Evolutionary conservation across 176 grass and related monocot genomes (phyloP), one percentile per base, ranked within the genome.

Genomic region (sorghum (Sorghum bicolor)): DNA sequence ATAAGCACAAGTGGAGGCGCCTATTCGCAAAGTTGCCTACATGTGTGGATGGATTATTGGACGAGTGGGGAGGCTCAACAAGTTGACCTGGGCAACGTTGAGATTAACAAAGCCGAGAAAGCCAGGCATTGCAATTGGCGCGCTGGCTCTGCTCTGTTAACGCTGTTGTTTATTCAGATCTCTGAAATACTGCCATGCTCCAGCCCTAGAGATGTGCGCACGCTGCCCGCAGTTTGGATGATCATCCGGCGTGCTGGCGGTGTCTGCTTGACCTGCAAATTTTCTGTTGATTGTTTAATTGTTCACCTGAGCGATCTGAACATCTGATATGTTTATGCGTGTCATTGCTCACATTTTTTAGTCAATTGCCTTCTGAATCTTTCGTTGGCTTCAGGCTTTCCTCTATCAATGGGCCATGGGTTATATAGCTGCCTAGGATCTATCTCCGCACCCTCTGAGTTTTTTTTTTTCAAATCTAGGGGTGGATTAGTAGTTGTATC

Each of bases 51-150:
- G 79, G 66, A 39, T 73, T 28, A 31, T 73, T 43, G 60, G 77
- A 74, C 73, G 13, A 62, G 88, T 70, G 28, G 66, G 76, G 64
- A 89, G 76, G 85, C 80, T 76, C 38, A 82, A 82, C 29, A 16
- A 72, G 94, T 96, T 93, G 94, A 96, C 94, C 75, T 41, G 38
- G 67, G 68, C 67, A 83, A 22, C 48, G n/a, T 25, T 26, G 45
- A 6, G 48, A 62, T 79, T 83, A 83, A 90, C 48, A 74, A 26
- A 74, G 5, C 17, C 10, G 6, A 34, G 20, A 64, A 29, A 76
- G 53, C 50, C 72, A 80, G 88, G 50, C 8, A 47, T 50, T 44
- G 70, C 41, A 26, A 75, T 62, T 82, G 64, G 57, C 22, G 74
- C 86, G 82, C 86, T 93, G 88, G 81, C 83, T 71, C 66, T 29